Base-by-base conservation (phyloP, 176 grass and related monocot genomes). In the Stipa capillata region DNA sequence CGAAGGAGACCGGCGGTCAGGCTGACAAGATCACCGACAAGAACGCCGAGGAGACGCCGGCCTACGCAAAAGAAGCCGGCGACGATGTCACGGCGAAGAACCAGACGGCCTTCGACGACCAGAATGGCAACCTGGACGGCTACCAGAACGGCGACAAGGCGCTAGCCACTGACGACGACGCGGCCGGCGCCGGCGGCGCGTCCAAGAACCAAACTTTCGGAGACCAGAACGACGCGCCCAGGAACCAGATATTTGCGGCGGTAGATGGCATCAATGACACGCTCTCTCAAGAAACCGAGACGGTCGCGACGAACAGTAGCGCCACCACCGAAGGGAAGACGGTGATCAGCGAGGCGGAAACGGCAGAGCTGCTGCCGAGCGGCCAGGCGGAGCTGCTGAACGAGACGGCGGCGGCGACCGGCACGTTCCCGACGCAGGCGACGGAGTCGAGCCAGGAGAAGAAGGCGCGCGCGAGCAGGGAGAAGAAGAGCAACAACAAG, bases 351-450 rank as follows among this genome's bases (percentile, higher is more conserved):
- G 79, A 44, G 21, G 27, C 61, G 27, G 92, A 89, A 66, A 72
- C 39, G 23, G 27, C 28, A 1, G 84, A 87, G 79, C 79, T 84
- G 34, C 88, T 94, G 18, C 87, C 89, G 6, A 88, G 74, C 69
- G 92, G 72, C 24, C 91, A 92, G 42, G 88, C 87, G 1, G 94
- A 94, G 76, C 67, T 92, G 8, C 76, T 92, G 54, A 97, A 88
- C 82, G 91, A 97, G 87, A 92, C 85, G 7, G 61, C 53, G 70
- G 29, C 74, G 57, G 18, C 24, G 24, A 69, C 83, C 64, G 72
- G 72, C 34, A 52, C 89, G 54, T 94, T 89, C 69, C 77, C 92
- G 31, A 90, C 95, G 15, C 95, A 97, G 51, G 85, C 76, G 4
- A 62, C 68, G 9, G 89, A 90, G 61, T 97, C 95, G 2, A 62